A percentile compares a stretch with the other conserved stretches of the same genome.
Evolutionary conservation across 805 yeast species (phyloP).

Genomic region (Geotrichum ghanense): DNA sequence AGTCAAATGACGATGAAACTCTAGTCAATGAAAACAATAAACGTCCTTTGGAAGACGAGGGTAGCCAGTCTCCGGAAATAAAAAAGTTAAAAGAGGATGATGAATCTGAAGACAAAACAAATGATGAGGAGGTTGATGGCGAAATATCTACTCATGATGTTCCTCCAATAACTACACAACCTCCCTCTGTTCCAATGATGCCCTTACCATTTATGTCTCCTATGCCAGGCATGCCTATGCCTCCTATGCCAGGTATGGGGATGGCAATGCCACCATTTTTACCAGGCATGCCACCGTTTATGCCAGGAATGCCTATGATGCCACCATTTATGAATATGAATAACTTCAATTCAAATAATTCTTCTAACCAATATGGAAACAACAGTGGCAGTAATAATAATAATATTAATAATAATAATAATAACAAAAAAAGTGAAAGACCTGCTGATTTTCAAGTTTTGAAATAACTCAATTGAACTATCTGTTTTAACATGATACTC

Average conservation of each 20-base stretch:
- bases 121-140: neutral
- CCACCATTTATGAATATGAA: conserved; percentile 6
- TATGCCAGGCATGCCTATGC: conserved; percentile 14
- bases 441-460: neutral
- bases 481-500: no score
- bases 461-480: neutral
- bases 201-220: conserved; percentile 8
- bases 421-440: neutral
- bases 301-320: conserved; percentile 18
- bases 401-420: no score
- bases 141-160: neutral
- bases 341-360: no score
- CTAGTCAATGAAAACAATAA: conserved; percentile 3
- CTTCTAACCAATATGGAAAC: neutral
- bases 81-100: neutral
- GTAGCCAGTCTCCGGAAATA: neutral
- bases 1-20: conserved; percentile 6
- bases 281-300: conserved; percentile 16
- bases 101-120: neutral
- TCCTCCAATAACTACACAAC: conserved; percentile 3
- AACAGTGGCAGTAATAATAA: neutral
- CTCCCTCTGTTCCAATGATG: conserved; percentile 10
- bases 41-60: conserved; percentile 5
- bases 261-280: conserved; percentile 13
- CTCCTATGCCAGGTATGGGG: conserved; percentile 18